phyloP scores from a whole-genome alignment of 768 basidiomycete species.

The Boletellus emodensis region DNA sequence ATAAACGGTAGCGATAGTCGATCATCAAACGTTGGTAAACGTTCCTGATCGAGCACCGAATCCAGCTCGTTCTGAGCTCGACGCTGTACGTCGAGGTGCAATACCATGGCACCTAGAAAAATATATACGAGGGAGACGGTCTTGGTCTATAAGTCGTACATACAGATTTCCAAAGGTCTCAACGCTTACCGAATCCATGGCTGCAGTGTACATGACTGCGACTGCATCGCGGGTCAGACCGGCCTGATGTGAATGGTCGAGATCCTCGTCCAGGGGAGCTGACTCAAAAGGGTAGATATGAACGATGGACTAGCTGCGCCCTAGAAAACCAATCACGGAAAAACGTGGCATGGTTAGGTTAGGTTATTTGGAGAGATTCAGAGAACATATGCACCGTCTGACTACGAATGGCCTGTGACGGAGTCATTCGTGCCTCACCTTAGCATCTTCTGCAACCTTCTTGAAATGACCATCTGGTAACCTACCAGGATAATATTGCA shows the following conservation, averaged over 20 bases:
- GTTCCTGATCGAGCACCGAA: constrained; percentile 5
- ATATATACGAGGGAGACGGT: constrained; percentile 3
- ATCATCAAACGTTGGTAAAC: constrained; percentile 12
- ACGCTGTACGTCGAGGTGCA: constrained; percentile 8
- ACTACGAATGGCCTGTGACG: constrained; percentile 3
- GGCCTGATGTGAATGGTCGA: not conserved
- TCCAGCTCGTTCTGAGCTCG: constrained; percentile 14
- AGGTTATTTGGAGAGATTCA: too few species aligned
- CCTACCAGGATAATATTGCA: not conserved
- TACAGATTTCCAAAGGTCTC: too few species aligned
- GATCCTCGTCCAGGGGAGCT: constrained; percentile 8
- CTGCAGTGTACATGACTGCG: constrained; percentile 7
- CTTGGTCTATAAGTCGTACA: not conserved
- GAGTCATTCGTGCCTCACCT: not conserved
- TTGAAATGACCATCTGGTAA: too few species aligned
- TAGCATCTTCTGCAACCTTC: too few species aligned
- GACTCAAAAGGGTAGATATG: constrained; percentile 7
- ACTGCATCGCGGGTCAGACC: constrained; percentile 12
- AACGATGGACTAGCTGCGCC: constrained; percentile 9
- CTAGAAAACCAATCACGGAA: not conserved
- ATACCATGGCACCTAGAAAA: constrained; percentile 13
- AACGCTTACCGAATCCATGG: constrained; percentile 9
- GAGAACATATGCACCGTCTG: constrained; percentile 1
- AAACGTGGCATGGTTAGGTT: too few species aligned
- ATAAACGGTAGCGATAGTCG: constrained; percentile 12